Conservation (phyloP, 495 filamentous ascomycete species). For the Apiosordaria backusii region DNA sequence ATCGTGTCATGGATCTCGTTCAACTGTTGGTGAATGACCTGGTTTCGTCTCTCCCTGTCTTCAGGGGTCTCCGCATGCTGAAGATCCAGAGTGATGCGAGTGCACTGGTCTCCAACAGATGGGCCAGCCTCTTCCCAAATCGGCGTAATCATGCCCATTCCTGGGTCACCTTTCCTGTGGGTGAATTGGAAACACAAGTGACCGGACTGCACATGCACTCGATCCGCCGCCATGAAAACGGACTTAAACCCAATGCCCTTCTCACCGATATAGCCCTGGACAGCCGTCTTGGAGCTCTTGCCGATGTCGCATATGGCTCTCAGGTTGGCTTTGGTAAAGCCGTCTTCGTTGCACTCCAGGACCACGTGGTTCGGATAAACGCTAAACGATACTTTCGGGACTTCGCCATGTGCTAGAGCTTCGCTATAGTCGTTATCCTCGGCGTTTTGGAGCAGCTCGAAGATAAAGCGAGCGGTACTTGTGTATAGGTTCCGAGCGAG, state of each 20-base stretch:
- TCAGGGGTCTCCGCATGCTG: too few relatives aligned
- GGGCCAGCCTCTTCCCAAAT: too few relatives aligned
- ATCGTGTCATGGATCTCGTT: too few relatives aligned
- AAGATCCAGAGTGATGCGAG: too few relatives aligned
- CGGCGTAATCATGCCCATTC: too few relatives aligned
- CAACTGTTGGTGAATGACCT: too few relatives aligned
- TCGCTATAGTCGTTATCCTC: constrained; percentile 45
- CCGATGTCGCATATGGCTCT: constrained; percentile 37
- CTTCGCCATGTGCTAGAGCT: too few relatives aligned
- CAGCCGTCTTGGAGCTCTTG: constrained; percentile 44
- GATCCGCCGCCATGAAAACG: constrained; percentile 46
- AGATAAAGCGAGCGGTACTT: constrained; percentile 36
- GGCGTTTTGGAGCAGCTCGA: constrained; percentile 45
- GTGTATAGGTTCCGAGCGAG: constrained; percentile 39
- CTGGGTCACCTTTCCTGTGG: background rate
- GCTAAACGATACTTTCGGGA: constrained; percentile 29
- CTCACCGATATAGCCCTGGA: constrained; percentile 44
- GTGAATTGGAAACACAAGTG: constrained; percentile 44
- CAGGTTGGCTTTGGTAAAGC: constrained; percentile 38
- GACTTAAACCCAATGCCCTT: constrained; percentile 55
- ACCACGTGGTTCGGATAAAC: constrained; percentile 32
- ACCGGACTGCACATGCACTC: constrained; percentile 48
- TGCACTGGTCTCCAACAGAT: too few relatives aligned
- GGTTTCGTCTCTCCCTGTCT: too few relatives aligned
- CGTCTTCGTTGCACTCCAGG: constrained; percentile 47